Evolutionary conservation across 1,284 basidiomycete species (phyloP).

Genomic region (Phlebopus sp.): DNA sequence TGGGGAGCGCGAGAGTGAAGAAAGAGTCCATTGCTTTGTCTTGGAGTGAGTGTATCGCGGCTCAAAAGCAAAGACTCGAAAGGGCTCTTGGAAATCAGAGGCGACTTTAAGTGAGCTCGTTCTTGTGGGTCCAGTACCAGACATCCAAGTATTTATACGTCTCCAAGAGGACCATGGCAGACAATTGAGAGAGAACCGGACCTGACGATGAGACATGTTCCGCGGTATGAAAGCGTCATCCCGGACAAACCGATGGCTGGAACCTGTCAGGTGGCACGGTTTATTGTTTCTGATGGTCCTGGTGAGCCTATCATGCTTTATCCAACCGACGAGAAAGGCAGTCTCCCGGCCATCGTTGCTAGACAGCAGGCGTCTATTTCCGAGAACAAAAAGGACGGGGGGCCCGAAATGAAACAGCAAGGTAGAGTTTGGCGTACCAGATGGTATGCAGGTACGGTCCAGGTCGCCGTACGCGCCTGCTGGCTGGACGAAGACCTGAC

Average conservation of each 20-base stretch:
- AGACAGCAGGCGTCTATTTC: constrained; percentile 8
- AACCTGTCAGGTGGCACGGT: neutral
- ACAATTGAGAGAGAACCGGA: constrained; percentile 18
- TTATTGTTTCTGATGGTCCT: constrained; percentile 16
- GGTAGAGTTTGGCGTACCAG: neutral
- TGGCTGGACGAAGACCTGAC: neutral
- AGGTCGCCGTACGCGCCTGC: neutral
- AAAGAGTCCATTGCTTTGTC: constrained; percentile 20
- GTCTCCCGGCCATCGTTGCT: constrained; percentile 1
- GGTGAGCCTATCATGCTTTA: neutral
- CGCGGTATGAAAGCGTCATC: constrained; percentile 1
- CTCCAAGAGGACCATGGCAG: neutral
- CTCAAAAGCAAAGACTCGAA: constrained; percentile 2
- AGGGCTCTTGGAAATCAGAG: constrained; percentile 4
- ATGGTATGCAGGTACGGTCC: neutral
- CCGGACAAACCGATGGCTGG: constrained; percentile 7
- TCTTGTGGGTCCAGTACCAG: constrained; percentile 1
- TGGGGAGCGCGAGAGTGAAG: constrained; percentile 1
- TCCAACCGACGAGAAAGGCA: neutral
- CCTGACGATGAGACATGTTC: constrained; percentile 5
- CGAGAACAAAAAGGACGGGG: constrained; percentile 17
- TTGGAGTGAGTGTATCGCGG: constrained; percentile 8
- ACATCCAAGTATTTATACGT: constrained; percentile 20
- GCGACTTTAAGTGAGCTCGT: constrained; percentile 1
- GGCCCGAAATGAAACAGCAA: neutral